Evolutionary conservation across 2,329 filamentous ascomycete species (phyloP).

Genomic region (Epicoccum sorghinum): DNA sequence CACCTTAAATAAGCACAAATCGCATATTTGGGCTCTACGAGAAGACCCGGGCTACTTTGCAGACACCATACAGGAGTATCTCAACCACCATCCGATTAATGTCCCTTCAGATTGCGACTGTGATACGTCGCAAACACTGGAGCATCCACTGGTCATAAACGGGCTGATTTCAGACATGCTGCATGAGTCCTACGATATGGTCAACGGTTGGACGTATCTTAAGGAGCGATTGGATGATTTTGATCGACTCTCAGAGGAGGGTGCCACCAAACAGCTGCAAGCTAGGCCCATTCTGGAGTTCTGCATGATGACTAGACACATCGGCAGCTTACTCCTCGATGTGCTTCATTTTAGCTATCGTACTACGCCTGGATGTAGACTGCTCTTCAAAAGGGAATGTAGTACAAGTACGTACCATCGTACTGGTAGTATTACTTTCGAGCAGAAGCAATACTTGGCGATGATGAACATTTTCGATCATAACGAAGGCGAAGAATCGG

Average conservation of each 20-base stretch:
- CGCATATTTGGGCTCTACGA: conserved; percentile 11
- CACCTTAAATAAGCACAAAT: not conserved
- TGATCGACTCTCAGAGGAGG: not conserved
- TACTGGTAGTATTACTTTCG: not conserved
- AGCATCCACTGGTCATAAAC: not conserved
- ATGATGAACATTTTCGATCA: not conserved
- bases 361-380: not conserved
- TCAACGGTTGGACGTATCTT: not conserved
- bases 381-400: not conserved
- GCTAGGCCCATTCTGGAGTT: not conserved
- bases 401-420: not conserved
- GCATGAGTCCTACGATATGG: not conserved
- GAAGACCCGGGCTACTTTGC: conserved; percentile 18
- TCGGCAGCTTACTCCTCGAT: not conserved
- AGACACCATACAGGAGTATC: conserved; percentile 1
- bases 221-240: not conserved
- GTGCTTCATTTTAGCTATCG: not conserved
- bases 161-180: not conserved
- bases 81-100: not conserved
- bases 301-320: not conserved
- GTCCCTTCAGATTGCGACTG: not conserved
- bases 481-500: not conserved
- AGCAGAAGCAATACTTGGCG: not conserved
- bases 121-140: not conserved
- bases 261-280: not conserved